These are phyloP conservation scores for Candida sojae DNA, from an alignment of 1,139 yeast genomes.

Conservation along the genomic window DNA sequence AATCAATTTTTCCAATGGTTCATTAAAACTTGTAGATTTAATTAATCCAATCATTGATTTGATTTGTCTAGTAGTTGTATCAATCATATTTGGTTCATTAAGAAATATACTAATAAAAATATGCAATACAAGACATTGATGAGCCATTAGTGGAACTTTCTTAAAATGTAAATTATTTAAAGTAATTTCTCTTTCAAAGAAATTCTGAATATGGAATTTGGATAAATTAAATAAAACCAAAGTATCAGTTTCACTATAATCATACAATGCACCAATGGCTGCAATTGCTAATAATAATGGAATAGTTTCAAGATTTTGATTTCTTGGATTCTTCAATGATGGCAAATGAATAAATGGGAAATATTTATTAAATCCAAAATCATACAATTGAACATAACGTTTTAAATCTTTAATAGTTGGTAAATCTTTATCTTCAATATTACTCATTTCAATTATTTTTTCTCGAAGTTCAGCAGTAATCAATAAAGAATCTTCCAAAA, in stretches of 20 bases:
- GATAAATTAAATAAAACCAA: constrained; percentile 76
- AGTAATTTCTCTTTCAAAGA: constrained; percentile 60
- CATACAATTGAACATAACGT: constrained; percentile 69
- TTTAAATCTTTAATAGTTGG: constrained; percentile 78
- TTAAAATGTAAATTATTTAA: constrained; percentile 51
- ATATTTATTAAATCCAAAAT: constrained; percentile 73
- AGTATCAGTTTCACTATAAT: constrained; percentile 79
- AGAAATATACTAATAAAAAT: constrained; percentile 82
- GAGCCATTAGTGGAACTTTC: constrained; percentile 82
- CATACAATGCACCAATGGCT: constrained; percentile 85
- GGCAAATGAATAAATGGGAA: constrained; percentile 84
- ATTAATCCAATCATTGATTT: constrained; percentile 78
- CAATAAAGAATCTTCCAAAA: constrained; percentile 17
- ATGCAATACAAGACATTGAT: constrained; percentile 79
- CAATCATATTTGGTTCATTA: constrained; percentile 72
- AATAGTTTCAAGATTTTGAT: constrained; percentile 60
- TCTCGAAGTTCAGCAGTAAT: constrained; percentile 55
- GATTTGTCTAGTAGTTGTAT: constrained; percentile 73
- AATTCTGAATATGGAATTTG: constrained; percentile 73
- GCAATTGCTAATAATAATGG: constrained; percentile 83
- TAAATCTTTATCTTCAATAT: constrained; percentile 54
- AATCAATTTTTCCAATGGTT: constrained; percentile 63
- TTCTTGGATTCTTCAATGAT: constrained; percentile 57
- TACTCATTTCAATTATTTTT: constrained; percentile 54
- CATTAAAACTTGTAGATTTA: constrained; percentile 72